A percentile compares a stretch with the other conserved stretches of the same genome.
Evolutionary conservation across 2,329 filamentous ascomycete genomes (phyloP).

Genomic region (Colletotrichum sp.): DNA sequence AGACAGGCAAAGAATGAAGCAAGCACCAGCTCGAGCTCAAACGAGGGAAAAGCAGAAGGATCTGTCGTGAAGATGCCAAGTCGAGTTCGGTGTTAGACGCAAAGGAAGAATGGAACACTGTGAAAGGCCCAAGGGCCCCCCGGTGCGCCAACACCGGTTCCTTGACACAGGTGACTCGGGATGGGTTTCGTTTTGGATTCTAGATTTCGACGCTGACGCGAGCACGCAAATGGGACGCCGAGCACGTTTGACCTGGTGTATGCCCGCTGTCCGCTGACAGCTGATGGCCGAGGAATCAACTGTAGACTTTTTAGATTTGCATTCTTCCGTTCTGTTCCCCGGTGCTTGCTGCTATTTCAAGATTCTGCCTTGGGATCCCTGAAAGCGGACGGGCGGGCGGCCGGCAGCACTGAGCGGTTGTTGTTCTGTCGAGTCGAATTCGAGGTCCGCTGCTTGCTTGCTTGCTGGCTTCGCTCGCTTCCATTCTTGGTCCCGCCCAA

Average conservation of each 20-base stretch:
- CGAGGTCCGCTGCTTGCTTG: not conserved
- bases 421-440: not conserved
- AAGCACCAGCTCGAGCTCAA: not conserved
- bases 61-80: not conserved
- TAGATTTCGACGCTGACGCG: conserved; percentile 21
- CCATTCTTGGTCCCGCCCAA: not conserved
- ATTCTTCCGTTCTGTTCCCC: not conserved
- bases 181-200: conserved; percentile 22
- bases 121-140: not conserved
- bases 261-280: not conserved
- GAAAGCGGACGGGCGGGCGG: not conserved
- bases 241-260: conserved; percentile 16
- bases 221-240: conserved; percentile 17
- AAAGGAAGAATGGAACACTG: not conserved
- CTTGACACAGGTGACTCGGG: conserved; percentile 18
- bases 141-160: not conserved
- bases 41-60: not conserved
- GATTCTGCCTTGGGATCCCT: not conserved
- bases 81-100: not conserved
- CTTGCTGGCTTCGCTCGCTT: not conserved
- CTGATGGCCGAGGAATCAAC: conserved; percentile 15
- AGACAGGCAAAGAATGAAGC: not conserved
- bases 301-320: not conserved
- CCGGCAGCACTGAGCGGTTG: not conserved
- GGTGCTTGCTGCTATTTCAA: conserved; percentile 18